Evolutionary conservation across 192 early-diverging fungal genomes (phyloP).

Genomic region (Geranomyces michiganensis): DNA sequence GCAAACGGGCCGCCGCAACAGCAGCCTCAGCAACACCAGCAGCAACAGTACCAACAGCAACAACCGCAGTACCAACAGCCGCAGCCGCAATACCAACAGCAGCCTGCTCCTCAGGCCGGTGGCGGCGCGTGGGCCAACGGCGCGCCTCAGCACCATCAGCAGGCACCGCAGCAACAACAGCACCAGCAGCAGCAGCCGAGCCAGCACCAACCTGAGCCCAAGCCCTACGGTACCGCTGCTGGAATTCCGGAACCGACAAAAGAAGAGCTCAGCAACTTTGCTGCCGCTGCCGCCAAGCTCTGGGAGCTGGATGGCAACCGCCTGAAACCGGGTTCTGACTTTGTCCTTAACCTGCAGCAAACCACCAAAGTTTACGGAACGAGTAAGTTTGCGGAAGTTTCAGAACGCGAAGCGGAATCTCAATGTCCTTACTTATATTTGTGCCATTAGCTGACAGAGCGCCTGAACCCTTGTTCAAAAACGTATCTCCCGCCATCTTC

Average conservation of each 20-base stretch:
- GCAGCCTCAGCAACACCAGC: background rate
- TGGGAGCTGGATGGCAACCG: constrained; percentile 43
- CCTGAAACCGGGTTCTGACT: constrained; percentile 35
- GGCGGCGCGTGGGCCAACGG: background rate
- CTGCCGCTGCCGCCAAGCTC: constrained; percentile 26
- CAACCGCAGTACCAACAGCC: constrained; percentile 15
- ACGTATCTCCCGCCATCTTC: constrained; percentile 15
- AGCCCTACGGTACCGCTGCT: background rate
- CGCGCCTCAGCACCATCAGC: constrained; percentile 18
- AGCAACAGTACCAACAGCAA: constrained; percentile 17
- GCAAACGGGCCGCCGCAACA: background rate
- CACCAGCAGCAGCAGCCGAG: constrained; percentile 16
- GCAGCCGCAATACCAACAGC: background rate
- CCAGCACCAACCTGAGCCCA: background rate
- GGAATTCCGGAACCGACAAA: constrained; percentile 16
- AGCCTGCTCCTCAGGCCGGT: background rate
- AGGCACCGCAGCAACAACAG: background rate
- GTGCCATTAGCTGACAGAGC: constrained; percentile 26
- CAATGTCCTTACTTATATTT: background rate
- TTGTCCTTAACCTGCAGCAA: constrained; percentile 36
- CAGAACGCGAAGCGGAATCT: background rate
- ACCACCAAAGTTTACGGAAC: constrained; percentile 28
- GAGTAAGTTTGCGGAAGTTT: constrained; percentile 15
- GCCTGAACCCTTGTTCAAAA: constrained; percentile 37
- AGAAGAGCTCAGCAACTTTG: constrained; percentile 28